phyloP scores from a whole-genome alignment of 2,329 filamentous ascomycete genomes.

The Alternaria sp. region DNA sequence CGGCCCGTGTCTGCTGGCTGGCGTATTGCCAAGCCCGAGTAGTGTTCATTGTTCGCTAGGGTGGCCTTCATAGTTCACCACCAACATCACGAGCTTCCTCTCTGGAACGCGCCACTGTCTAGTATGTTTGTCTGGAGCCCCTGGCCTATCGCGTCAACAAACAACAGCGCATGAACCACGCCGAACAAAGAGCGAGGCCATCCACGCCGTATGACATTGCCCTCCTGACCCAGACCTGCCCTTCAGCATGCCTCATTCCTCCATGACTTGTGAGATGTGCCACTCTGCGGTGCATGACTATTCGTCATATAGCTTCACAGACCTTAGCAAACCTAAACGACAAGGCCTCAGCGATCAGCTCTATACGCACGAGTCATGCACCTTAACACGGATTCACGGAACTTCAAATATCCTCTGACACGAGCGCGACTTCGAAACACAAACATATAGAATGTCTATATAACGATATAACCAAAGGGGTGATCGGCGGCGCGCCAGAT shows the following conservation, averaged over 20 bases:
- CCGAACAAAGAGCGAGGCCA: not conserved
- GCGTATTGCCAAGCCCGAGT: slow-evolving; percentile 19
- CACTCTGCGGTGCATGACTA: not conserved
- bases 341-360: not conserved
- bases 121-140: not conserved
- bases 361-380: slow-evolving; percentile 3
- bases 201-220: not conserved
- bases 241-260: not conserved
- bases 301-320: not conserved
- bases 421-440: not conserved
- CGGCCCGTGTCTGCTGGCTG: slow-evolving; percentile 12
- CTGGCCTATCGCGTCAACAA: not conserved
- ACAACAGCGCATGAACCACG: not conserved
- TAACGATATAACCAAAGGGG: not conserved
- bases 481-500: not conserved
- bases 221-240: not conserved
- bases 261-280: not conserved
- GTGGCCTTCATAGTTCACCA: not conserved
- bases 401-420: not conserved
- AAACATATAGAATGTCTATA: not conserved
- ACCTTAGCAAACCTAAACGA: not conserved
- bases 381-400: not conserved
- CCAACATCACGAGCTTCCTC: not conserved
- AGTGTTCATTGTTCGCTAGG: slow-evolving; percentile 2
- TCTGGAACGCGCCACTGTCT: not conserved